These are phyloP conservation scores for Colletotrichum lindemuthianum DNA, from an alignment of 2,329 filamentous ascomycete genomes.

Conservation along the genomic window DNA sequence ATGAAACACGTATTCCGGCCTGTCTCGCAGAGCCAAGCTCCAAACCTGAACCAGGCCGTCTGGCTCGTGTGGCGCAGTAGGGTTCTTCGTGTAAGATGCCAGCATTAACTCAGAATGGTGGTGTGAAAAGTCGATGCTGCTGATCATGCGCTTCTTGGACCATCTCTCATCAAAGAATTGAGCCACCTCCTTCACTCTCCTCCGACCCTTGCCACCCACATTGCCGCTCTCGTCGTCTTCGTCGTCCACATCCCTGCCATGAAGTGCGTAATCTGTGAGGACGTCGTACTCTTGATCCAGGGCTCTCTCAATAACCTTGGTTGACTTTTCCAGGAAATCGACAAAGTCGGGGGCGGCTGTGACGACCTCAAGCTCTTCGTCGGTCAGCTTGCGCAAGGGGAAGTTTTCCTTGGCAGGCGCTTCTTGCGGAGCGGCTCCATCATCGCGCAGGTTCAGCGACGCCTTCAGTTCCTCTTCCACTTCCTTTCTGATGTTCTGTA, in stretches of 20 bases:
- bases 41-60: conserved; percentile 95
- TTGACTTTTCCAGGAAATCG: conserved; percentile 94
- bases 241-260: conserved; percentile 78
- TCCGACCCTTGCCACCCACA: conserved; percentile 74
- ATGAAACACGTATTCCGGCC: conserved; percentile 96
- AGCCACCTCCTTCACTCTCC: conserved; percentile 84
- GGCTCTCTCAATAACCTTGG: conserved; percentile 95
- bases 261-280: conserved; percentile 90
- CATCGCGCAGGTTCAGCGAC: conserved; percentile 68
- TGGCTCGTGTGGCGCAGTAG: conserved; percentile 91
- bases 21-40: conserved; percentile 94
- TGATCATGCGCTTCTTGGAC: conserved; percentile 98
- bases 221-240: conserved; percentile 83
- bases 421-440: conserved; percentile 58
- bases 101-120: conserved; percentile 94
- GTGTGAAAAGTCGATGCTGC: conserved; percentile 92
- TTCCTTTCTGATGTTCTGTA: conserved; percentile 84
- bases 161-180: conserved; percentile 96
- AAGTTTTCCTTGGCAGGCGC: conserved; percentile 65
- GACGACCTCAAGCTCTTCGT: conserved; percentile 89
- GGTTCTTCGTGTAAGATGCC: conserved; percentile 97
- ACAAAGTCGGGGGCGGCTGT: conserved; percentile 93
- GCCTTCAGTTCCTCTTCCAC: conserved; percentile 92
- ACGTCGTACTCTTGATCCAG: conserved; percentile 97
- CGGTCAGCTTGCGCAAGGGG: conserved; percentile 80